phyloP scores from a whole-genome alignment of 768 basidiomycete genomes.

The Candolleomyces efflorescens region DNA sequence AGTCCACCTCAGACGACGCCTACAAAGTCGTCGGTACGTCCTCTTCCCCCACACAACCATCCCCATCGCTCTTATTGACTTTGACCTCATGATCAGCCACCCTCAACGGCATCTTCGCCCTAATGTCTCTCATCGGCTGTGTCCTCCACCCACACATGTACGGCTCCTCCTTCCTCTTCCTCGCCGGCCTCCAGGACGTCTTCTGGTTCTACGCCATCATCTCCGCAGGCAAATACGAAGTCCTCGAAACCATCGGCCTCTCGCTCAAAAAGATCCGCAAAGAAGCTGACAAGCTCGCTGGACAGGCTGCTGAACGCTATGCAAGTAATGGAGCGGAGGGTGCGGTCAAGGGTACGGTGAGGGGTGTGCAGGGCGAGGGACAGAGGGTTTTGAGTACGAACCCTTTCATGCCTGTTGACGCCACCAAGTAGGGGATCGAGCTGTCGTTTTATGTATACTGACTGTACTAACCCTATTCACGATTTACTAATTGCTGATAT shows the following conservation, averaged over 20 bases:
- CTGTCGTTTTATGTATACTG: too few species aligned
- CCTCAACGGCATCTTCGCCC: slow-evolving; percentile 18
- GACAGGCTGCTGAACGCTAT: not conserved
- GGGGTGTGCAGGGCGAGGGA: not conserved
- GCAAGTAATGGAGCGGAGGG: not conserved
- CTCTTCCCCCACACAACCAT: not conserved
- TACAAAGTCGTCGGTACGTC: slow-evolving; percentile 21
- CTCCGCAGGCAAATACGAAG: slow-evolving; percentile 13
- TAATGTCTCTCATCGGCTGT: slow-evolving; percentile 13
- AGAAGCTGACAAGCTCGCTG: not conserved
- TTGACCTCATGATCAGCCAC: slow-evolving; percentile 12
- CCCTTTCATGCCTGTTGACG: not conserved
- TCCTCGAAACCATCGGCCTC: slow-evolving; percentile 15
- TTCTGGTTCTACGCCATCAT: slow-evolving; percentile 19
- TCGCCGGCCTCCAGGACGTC: slow-evolving; percentile 17
- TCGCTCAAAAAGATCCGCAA: slow-evolving; percentile 1
- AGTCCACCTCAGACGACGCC: slow-evolving; percentile 16
- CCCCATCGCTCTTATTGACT: not conserved
- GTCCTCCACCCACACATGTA: slow-evolving; percentile 16
- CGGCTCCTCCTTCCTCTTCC: slow-evolving; percentile 19
- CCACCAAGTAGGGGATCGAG: not conserved
- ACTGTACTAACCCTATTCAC: too few species aligned
- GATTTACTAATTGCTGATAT: too few species aligned
- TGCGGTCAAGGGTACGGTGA: not conserved
- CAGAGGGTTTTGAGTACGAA: not conserved